Base-by-base conservation (phyloP, 257 asterid species). In the Solanum sejunctum region DNA sequence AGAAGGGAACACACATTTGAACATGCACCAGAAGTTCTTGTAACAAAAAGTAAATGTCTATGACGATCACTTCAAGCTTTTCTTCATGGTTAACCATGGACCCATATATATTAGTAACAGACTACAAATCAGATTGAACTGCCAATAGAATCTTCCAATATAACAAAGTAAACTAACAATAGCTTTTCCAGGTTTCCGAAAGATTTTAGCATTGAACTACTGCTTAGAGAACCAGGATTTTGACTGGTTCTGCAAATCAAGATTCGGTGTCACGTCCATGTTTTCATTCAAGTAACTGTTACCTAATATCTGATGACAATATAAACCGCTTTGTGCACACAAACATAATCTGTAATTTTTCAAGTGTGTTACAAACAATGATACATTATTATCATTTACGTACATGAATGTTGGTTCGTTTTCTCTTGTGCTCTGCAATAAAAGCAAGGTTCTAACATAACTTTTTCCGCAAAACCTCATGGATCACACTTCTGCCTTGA, bases 1-100 rank as follows among this genome's bases (percentile, higher is more conserved):
- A 83, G 71, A 73, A 69, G 71, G 79, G 64, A 89, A 15, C 51
- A 52, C 84, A 51, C 82, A 52, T 77, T 55, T 52, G 82, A 77
- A 51, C 47, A 77, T 51, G 82, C 63, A 77, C 23, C 0, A 10
- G 57, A 26, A 77, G 28, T 51, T 77, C 64, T 77, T 26, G 64
- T 52, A 52, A 51, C 82, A 51, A 77, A 77, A 77, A 52, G 2
- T 52, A 51, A 52, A 77, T 9, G 47, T 77, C 47, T 77, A 52
- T 47, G 26, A 16, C 5, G 16, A 77, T 77, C 82, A 23, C 26
- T 26, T 77, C 64, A 52, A 52, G 82, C 23, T 77, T 77, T 51
- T 26, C 82, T 77, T 51, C 82, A 52, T 8, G 57, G 10, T 63
- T 26, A 77, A 52, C 52, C 63, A 52, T 32, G 82, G 82, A 77